Conservation (phyloP, 1,284 basidiomycete genomes). For the Schizophyllum amplum region DNA sequence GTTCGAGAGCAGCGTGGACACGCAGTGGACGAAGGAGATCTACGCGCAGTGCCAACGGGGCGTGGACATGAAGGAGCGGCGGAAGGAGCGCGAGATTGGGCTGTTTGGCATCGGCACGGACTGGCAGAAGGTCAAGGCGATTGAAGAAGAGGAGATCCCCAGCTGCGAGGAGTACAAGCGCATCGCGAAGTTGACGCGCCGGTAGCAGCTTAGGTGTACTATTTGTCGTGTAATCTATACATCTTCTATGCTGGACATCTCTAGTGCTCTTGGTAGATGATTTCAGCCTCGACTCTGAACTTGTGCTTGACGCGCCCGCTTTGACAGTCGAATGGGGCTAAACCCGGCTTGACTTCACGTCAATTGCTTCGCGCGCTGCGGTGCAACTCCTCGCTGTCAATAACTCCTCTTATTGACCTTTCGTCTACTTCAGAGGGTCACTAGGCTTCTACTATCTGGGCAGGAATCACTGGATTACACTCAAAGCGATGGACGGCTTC, state of each 20-base stretch:
- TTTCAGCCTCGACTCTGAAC: too few relatives aligned
- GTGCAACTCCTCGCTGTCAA: too few relatives aligned
- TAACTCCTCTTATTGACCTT: too few relatives aligned
- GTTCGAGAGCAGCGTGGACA: slow-evolving; percentile 70
- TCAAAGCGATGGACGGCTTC: slow-evolving; percentile 58
- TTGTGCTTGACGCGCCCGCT: too few relatives aligned
- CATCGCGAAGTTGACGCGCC: background rate
- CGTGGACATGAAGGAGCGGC: slow-evolving; percentile 52
- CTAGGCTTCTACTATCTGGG: too few relatives aligned
- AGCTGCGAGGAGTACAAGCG: slow-evolving; percentile 69
- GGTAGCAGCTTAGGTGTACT: background rate
- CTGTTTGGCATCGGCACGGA: slow-evolving; percentile 86
- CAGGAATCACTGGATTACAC: too few relatives aligned
- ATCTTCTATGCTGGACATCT: background rate
- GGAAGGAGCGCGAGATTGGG: slow-evolving; percentile 71
- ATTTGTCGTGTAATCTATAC: background rate
- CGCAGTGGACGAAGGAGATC: slow-evolving; percentile 60
- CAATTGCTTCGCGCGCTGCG: too few relatives aligned
- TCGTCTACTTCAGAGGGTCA: too few relatives aligned
- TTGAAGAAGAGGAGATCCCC: slow-evolving; percentile 56
- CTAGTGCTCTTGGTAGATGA: too few relatives aligned
- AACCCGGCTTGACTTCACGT: too few relatives aligned
- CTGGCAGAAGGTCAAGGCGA: slow-evolving; percentile 73
- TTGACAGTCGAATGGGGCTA: too few relatives aligned
- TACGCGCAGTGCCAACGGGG: slow-evolving; percentile 65